These are phyloP conservation scores for Hypoxylon sp. DNA, from an alignment of 2,329 filamentous ascomycete species.

Conservation along the genomic window DNA sequence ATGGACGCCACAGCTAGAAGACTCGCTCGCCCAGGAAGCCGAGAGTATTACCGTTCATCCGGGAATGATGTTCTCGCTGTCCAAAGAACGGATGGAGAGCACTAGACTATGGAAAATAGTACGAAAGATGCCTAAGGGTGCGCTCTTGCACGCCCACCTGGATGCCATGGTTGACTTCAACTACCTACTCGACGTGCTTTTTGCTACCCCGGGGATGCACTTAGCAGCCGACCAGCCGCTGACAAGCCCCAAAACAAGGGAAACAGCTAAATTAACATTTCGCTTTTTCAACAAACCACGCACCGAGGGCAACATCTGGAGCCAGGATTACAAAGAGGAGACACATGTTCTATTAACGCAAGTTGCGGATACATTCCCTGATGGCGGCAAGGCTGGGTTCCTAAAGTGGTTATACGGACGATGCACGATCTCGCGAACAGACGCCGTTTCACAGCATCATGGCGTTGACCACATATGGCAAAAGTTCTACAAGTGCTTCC, in stretches of 20 bases:
- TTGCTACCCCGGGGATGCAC: conserved; percentile 81
- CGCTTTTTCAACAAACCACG: conserved; percentile 66
- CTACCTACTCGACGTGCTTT: conserved; percentile 79
- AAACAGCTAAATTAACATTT: conserved; percentile 73
- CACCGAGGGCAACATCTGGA: conserved; percentile 73
- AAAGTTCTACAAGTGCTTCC: conserved; percentile 83
- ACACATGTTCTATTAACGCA: conserved; percentile 70
- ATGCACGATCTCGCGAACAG: conserved; percentile 78
- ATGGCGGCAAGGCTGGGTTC: conserved; percentile 79
- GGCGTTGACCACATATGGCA: conserved; percentile 87
- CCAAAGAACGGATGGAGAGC: conserved; percentile 86
- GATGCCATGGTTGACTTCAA: conserved; percentile 93
- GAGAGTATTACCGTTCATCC: conserved; percentile 78
- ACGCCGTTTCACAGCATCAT: conserved; percentile 84
- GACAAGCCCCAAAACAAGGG: conserved; percentile 65
- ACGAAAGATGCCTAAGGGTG: conserved; percentile 88
- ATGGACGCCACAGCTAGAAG: conserved; percentile 82
- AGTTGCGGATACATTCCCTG: conserved; percentile 82
- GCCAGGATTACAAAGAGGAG: conserved; percentile 70
- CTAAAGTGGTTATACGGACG: conserved; percentile 81
- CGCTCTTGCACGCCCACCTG: conserved; percentile 87
- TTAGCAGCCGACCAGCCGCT: conserved; percentile 74
- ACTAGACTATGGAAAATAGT: conserved; percentile 90
- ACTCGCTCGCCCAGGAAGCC: conserved; percentile 74
- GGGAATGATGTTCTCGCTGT: conserved; percentile 93